Evolutionary conservation across 1,284 basidiomycete species (phyloP).

Genomic region (Cystobasidiaceae sp.): DNA sequence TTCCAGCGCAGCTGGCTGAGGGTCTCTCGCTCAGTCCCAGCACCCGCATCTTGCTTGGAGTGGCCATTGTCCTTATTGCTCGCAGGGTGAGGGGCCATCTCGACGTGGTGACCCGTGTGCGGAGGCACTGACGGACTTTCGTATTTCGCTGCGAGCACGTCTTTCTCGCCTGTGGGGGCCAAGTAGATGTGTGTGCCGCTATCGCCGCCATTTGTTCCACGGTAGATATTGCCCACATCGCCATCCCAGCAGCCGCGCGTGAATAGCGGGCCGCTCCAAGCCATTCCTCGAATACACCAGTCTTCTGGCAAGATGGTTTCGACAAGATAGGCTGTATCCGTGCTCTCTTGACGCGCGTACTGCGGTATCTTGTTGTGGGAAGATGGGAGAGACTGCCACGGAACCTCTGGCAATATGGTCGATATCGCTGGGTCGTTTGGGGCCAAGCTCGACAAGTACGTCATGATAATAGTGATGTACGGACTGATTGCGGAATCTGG

Average conservation of each 20-base stretch:
- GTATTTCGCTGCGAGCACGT: conserved; percentile 56
- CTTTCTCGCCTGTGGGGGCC: conserved; percentile 61
- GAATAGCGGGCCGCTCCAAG: conserved; percentile 85
- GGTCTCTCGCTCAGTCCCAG: conserved; percentile 53
- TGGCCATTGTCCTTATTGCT: conserved; percentile 47
- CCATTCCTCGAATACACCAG: conserved; percentile 90
- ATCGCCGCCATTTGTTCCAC: no score
- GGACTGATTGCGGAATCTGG: conserved; percentile 63
- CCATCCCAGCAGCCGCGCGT: conserved; percentile 81
- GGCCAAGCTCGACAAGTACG: conserved; percentile 73
- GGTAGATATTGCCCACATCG: conserved; percentile 1
- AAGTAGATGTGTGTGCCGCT: neutral
- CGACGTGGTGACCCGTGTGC: conserved; percentile 3
- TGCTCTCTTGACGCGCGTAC: conserved; percentile 45
- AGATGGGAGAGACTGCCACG: conserved; percentile 69
- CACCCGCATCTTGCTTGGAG: conserved; percentile 59
- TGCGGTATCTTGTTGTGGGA: conserved; percentile 55
- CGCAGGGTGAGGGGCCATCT: neutral
- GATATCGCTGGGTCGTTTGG: conserved; percentile 60
- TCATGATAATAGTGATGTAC: conserved; percentile 78
- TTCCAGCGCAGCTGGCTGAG: conserved; percentile 59
- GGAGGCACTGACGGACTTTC: conserved; percentile 19
- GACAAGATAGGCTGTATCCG: conserved; percentile 51
- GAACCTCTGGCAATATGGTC: conserved; percentile 68
- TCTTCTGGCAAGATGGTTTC: conserved; percentile 79